phyloP scores from a whole-genome alignment of 2,329 filamentous ascomycete species.

The Trichoderma citrinoviride region DNA sequence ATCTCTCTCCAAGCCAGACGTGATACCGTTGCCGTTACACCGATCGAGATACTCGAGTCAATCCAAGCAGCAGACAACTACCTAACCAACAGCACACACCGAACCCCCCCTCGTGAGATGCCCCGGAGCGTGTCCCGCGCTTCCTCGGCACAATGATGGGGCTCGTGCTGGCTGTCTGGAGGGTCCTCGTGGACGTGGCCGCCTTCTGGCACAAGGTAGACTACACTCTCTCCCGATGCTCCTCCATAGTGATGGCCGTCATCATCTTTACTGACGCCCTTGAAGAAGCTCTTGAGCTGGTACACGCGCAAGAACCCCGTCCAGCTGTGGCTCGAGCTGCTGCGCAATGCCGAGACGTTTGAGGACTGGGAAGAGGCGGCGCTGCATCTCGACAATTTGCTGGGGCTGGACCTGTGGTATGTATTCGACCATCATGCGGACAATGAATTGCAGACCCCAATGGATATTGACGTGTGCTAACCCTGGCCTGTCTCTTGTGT shows the following conservation, averaged over 20 bases:
- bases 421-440: conserved; percentile 17
- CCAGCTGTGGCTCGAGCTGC: conserved; percentile 62
- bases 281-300: conserved; percentile 66
- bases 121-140: conserved; percentile 31
- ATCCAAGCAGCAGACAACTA: neutral
- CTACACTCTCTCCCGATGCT: conserved; percentile 8
- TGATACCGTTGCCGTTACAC: neutral
- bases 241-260: conserved; percentile 20
- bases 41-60: neutral
- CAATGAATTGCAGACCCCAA: too few relatives aligned
- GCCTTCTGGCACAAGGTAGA: conserved; percentile 62
- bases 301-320: conserved; percentile 62
- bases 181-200: conserved; percentile 59
- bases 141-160: conserved; percentile 41
- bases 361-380: conserved; percentile 89
- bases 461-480: too few relatives aligned
- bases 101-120: conserved; percentile 27
- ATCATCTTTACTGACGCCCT: conserved; percentile 29
- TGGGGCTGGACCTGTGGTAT: conserved; percentile 79
- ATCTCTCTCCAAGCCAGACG: neutral
- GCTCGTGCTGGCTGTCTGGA: conserved; percentile 50
- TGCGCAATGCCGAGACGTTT: conserved; percentile 66
- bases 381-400: conserved; percentile 73
- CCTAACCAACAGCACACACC: neutral
- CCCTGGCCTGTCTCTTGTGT: neutral